These are phyloP conservation scores for Colletotrichum aenigma DNA, from an alignment of 2,329 filamentous ascomycete species.

Conservation along the genomic window DNA sequence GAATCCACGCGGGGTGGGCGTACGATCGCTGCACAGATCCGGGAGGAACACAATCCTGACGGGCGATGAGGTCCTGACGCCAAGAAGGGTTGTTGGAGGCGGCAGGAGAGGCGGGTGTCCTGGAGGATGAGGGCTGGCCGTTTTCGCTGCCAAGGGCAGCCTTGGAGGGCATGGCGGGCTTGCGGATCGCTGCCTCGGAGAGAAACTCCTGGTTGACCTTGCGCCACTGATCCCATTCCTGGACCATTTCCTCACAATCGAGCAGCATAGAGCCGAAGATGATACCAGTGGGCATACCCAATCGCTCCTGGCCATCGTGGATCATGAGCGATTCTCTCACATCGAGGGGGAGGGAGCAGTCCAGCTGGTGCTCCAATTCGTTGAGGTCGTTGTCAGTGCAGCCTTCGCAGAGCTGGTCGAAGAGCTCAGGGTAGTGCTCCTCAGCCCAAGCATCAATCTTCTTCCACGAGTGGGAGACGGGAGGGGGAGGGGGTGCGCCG, in stretches of 20 bases:
- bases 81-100: slow-evolving; percentile 68
- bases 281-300: slow-evolving; percentile 87
- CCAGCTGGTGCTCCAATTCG: slow-evolving; percentile 93
- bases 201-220: slow-evolving; percentile 91
- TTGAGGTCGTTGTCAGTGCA: slow-evolving; percentile 95
- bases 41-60: slow-evolving; percentile 87
- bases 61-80: slow-evolving; percentile 82
- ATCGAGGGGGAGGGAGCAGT: slow-evolving; percentile 92
- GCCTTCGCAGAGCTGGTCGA: slow-evolving; percentile 89
- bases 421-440: slow-evolving; percentile 93
- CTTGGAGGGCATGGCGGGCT: slow-evolving; percentile 71
- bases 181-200: slow-evolving; percentile 60
- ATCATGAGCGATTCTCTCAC: slow-evolving; percentile 88
- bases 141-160: slow-evolving; percentile 64
- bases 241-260: slow-evolving; percentile 96
- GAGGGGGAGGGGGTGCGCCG: slow-evolving; percentile 86
- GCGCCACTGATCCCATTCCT: slow-evolving; percentile 97
- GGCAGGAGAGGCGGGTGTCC: slow-evolving; percentile 50
- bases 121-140: slow-evolving; percentile 72
- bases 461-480: slow-evolving; percentile 87
- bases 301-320: slow-evolving; percentile 97
- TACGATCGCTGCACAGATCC: slow-evolving; percentile 91
- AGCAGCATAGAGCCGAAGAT: slow-evolving; percentile 94
- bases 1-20: slow-evolving; percentile 93
- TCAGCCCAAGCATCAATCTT: slow-evolving; percentile 95